Conservation (phyloP, 2,329 filamentous ascomycete genomes). For the Metarhizium sp. region DNA sequence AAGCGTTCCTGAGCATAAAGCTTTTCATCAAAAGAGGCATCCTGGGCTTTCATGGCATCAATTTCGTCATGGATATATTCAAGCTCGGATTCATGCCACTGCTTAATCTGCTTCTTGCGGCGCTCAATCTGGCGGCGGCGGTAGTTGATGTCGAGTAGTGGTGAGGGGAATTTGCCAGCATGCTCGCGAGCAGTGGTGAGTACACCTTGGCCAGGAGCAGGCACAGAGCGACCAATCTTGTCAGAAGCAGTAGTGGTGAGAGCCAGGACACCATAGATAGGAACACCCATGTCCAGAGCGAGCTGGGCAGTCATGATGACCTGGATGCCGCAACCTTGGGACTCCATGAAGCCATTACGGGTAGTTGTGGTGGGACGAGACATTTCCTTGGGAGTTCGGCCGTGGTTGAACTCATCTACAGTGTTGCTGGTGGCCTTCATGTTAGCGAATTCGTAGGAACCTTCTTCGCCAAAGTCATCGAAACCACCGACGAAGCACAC, state of each 20-base stretch:
- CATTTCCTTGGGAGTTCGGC: constrained; percentile 94
- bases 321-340: constrained; percentile 96
- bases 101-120: constrained; percentile 87
- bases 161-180: constrained; percentile 85
- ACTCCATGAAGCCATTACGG: constrained; percentile 98
- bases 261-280: constrained; percentile 90
- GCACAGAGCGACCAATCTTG: constrained; percentile 97
- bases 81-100: constrained; percentile 92
- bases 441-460: constrained; percentile 98
- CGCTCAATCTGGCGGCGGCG: constrained; percentile 89
- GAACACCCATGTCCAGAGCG: constrained; percentile 95
- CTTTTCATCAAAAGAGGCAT: constrained; percentile 64
- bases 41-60: constrained; percentile 78
- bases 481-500: constrained; percentile 98
- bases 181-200: constrained; percentile 90
- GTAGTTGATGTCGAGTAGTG: constrained; percentile 95
- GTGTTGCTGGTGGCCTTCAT: constrained; percentile 99
- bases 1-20: constrained; percentile 82
- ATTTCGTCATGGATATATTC: constrained; percentile 90
- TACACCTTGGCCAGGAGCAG: constrained; percentile 92
- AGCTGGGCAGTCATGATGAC: constrained; percentile 97
- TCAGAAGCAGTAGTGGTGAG: constrained; percentile 94
- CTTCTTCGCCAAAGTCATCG: constrained; percentile 98
- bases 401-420: constrained; percentile 90
- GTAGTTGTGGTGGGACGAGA: constrained; percentile 95